Conservation (phyloP, 1,284 basidiomycete genomes). For the Austroboletus novae-zelandiae region DNA sequence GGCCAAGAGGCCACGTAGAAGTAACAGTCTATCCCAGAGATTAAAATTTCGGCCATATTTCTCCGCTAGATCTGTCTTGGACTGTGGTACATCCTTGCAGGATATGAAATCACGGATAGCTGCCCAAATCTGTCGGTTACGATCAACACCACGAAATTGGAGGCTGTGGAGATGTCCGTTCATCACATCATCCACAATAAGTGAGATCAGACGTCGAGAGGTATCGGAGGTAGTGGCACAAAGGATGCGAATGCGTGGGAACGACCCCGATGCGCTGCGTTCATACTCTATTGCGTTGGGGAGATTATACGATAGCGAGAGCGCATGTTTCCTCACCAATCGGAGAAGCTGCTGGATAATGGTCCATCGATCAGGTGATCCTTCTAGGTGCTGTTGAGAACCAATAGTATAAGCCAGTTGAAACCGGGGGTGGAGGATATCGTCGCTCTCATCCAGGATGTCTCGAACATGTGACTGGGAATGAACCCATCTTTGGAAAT, state of each 20-base stretch:
- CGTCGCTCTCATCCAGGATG: conserved; percentile 45
- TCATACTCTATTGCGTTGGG: conserved; percentile 1
- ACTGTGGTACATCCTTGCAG: neutral
- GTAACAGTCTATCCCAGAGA: conserved; percentile 36
- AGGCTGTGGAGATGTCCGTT: conserved; percentile 18
- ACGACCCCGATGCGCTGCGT: conserved; percentile 15
- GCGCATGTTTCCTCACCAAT: conserved; percentile 15
- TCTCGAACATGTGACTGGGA: conserved; percentile 30
- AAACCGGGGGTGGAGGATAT: conserved; percentile 37
- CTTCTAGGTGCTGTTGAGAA: conserved; percentile 39
- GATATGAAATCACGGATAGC: conserved; percentile 25
- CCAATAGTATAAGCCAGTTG: conserved; percentile 47
- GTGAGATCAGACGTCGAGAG: conserved; percentile 17
- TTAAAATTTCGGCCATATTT: conserved; percentile 8
- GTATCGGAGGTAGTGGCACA: conserved; percentile 4
- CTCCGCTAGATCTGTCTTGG: conserved; percentile 3
- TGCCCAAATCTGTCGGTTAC: conserved; percentile 3
- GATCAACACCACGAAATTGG: conserved; percentile 12
- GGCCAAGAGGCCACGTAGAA: conserved; percentile 43
- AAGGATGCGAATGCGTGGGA: conserved; percentile 34
- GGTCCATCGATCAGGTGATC: conserved; percentile 46
- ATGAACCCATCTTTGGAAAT: conserved; percentile 31
- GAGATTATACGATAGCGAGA: neutral
- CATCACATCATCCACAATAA: conserved; percentile 25
- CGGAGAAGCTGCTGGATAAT: conserved; percentile 40